Evolutionary conservation across 495 filamentous ascomycete genomes (phyloP).

Genomic region (Cetradonia linearis): DNA sequence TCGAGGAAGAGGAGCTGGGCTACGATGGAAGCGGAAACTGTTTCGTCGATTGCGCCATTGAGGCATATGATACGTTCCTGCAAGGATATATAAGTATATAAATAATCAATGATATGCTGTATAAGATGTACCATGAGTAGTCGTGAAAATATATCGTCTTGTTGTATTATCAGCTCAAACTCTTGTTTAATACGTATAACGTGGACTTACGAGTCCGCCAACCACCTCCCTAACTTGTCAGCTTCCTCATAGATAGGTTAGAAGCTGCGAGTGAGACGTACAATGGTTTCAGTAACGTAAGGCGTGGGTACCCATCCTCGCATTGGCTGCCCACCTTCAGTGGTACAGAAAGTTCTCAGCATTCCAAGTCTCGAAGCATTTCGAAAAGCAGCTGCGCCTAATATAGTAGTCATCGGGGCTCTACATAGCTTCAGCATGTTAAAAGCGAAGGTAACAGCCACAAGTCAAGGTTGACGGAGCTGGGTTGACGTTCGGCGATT

Average conservation of each 20-base stretch:
- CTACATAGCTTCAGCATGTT: slow-evolving; percentile 7
- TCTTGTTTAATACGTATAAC: slow-evolving; percentile 25
- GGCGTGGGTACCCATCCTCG: slow-evolving; percentile 55
- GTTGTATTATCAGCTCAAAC: slow-evolving; percentile 23
- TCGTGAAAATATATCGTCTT: slow-evolving; percentile 78
- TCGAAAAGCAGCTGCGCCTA: slow-evolving; percentile 29
- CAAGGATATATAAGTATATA: slow-evolving; percentile 11
- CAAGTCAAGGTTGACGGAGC: not conserved
- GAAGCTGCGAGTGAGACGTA: slow-evolving; percentile 37
- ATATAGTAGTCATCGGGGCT: slow-evolving; percentile 12
- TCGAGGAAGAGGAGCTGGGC: slow-evolving; percentile 96
- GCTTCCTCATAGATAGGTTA: slow-evolving; percentile 18
- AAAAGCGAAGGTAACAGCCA: not conserved
- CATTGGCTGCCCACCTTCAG: slow-evolving; percentile 33
- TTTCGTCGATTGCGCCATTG: slow-evolving; percentile 84
- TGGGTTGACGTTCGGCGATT: not conserved
- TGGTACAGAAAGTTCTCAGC: slow-evolving; percentile 32
- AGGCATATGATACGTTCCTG: slow-evolving; percentile 93
- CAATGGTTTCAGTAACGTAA: slow-evolving; percentile 70
- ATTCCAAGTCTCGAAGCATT: slow-evolving; percentile 24
- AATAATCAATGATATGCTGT: not conserved
- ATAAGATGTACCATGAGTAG: slow-evolving; percentile 51
- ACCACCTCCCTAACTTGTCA: slow-evolving; percentile 63
- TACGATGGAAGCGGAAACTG: slow-evolving; percentile 78
- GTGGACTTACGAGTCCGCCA: slow-evolving; percentile 67